These are phyloP conservation scores for Cynanchum wilfordii DNA, from an alignment of 257 asterid species.

Conservation along the genomic window DNA sequence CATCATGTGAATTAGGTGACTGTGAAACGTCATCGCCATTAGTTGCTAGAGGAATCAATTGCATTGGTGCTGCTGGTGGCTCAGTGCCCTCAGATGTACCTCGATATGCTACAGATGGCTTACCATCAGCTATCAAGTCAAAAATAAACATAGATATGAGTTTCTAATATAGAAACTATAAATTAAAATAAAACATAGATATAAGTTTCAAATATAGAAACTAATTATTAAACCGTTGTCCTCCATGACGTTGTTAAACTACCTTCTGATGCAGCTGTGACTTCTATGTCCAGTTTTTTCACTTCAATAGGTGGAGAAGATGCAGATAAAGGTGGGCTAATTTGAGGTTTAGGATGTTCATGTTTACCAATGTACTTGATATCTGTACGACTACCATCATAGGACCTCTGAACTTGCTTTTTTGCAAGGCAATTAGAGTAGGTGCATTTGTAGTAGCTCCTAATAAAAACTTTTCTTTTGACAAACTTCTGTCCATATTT, in stretches of 20 bases:
- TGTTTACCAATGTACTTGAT: constrained; percentile 66
- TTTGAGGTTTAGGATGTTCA: constrained; percentile 64
- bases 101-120: constrained; percentile 24
- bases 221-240: background rate
- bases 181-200: constrained; percentile 1
- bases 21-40: constrained; percentile 31
- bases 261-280: constrained; percentile 39
- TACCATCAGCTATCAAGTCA: constrained; percentile 37
- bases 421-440: constrained; percentile 60
- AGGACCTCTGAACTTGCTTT: constrained; percentile 83
- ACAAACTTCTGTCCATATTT: constrained; percentile 94
- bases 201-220: background rate
- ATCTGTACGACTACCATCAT: constrained; percentile 63
- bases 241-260: constrained; percentile 14
- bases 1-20: constrained; percentile 30
- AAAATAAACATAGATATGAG: background rate
- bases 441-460: constrained; percentile 90
- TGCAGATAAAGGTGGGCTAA: constrained; percentile 37
- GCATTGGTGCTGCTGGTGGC: constrained; percentile 26
- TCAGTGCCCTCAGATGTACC: constrained; percentile 32
- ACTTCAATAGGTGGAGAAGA: constrained; percentile 30
- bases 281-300: constrained; percentile 27
- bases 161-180: background rate
- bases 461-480: constrained; percentile 73
- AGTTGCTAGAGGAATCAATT: constrained; percentile 29